These are phyloP conservation scores for Hypomyces rosellus DNA, from an alignment of 2,329 filamentous ascomycete species.

Conservation along the genomic window DNA sequence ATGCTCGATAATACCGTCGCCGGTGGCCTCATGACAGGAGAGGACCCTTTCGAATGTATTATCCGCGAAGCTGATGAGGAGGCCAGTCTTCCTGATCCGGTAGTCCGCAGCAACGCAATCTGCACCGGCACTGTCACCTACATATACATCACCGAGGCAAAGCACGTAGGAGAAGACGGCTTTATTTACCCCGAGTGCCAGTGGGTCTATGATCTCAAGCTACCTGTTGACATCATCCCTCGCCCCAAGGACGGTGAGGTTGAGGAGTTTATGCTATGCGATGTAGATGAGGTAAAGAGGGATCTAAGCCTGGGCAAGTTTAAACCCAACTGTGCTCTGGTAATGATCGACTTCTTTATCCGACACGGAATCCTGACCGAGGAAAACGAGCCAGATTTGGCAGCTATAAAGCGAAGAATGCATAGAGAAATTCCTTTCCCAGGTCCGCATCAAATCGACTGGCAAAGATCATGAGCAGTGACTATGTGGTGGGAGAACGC, in stretches of 20 bases:
- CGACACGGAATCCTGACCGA: constrained; percentile 72
- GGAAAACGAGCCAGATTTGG: constrained; percentile 72
- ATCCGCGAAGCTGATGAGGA: constrained; percentile 86
- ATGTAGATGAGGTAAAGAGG: constrained; percentile 66
- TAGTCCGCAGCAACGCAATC: constrained; percentile 57
- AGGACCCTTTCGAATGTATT: constrained; percentile 73
- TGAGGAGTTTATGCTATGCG: constrained; percentile 72
- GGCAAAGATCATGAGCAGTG: constrained; percentile 13
- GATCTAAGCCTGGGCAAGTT: constrained; percentile 68
- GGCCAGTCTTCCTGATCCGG: constrained; percentile 65
- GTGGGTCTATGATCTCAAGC: constrained; percentile 83
- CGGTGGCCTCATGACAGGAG: constrained; percentile 68
- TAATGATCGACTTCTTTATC: constrained; percentile 85
- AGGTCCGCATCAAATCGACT: constrained; percentile 48
- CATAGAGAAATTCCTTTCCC: constrained; percentile 80
- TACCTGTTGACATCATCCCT: constrained; percentile 62
- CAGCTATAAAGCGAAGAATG: constrained; percentile 67
- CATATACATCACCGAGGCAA: constrained; percentile 69
- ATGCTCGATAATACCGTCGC: constrained; percentile 96
- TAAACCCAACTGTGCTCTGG: constrained; percentile 86
- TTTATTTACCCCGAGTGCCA: constrained; percentile 86
- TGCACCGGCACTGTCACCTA: constrained; percentile 72
- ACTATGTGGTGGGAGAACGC: neutral
- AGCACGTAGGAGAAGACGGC: constrained; percentile 72
- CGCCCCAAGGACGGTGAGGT: constrained; percentile 85